Conservation (phyloP, 176 grass and related monocot species). For the Saccharum spontaneum region DNA sequence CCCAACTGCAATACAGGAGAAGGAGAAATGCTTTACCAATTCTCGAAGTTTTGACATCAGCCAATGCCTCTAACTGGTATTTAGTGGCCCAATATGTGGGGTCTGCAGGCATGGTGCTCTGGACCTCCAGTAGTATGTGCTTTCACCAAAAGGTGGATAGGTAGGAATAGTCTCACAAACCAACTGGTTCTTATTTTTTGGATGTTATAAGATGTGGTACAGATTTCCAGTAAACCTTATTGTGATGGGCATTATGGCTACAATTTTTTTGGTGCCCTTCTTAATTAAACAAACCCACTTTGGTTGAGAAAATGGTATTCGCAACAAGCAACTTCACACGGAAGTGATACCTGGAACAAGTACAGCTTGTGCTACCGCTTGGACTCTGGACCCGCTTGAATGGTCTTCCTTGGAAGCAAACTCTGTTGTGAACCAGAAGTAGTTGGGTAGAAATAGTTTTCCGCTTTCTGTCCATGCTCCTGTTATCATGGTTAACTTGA, state of each 20-base stretch:
- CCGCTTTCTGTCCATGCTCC: neutral
- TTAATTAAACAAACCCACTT: neutral
- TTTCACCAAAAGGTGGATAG: conserved; percentile 20
- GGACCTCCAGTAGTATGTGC: conserved; percentile 13
- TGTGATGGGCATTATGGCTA: neutral
- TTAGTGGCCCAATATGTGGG: conserved; percentile 13
- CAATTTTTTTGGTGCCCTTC: neutral
- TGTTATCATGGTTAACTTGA: neutral
- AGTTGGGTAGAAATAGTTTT: neutral
- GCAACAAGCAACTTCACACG: conserved; percentile 2
- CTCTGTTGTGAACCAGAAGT: neutral
- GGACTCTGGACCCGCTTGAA: neutral
- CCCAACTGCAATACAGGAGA: conserved; percentile 4
- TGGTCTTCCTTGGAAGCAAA: conserved; percentile 27
- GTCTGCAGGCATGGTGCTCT: conserved; percentile 25
- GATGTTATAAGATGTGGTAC: neutral
- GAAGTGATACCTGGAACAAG: neutral
- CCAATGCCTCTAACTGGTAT: conserved; percentile 16
- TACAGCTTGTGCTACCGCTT: neutral
- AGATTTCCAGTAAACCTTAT: neutral
- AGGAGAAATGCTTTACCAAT: conserved; percentile 21
- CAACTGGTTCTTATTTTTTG: conserved; percentile 20
- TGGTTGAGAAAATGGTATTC: neutral
- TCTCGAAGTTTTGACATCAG: neutral
- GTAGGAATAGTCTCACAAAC: conserved; percentile 3